A percentile compares a stretch with the other conserved stretches of the same genome.
Evolutionary conservation across 164 flowering plant genomes (phyloP).

Genomic region (Dillenia suffruticosa): DNA sequence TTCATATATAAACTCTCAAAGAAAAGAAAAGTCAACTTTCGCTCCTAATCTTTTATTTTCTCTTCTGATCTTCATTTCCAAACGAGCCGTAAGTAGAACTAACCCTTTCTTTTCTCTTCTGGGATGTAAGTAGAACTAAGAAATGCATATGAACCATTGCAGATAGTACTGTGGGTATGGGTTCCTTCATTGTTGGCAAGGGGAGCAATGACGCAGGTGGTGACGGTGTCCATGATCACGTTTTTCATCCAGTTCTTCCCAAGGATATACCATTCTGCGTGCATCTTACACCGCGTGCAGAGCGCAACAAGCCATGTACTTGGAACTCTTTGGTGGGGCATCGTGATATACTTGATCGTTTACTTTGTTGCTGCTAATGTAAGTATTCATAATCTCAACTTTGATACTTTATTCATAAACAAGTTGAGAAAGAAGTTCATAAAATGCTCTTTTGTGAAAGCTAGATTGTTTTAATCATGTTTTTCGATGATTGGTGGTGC

Average conservation of each 20-base stretch:
- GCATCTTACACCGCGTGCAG: constrained; percentile 76
- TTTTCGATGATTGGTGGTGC: too few species aligned
- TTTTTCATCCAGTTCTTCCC: constrained; percentile 85
- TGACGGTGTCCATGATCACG: constrained; percentile 68
- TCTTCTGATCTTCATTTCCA: too few species aligned
- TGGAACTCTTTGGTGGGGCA: constrained; percentile 96
- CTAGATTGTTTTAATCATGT: too few species aligned
- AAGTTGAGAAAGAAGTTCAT: too few species aligned
- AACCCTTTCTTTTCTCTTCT: too few species aligned
- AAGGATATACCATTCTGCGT: constrained; percentile 75
- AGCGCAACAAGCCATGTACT: constrained; percentile 77
- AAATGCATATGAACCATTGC: constrained; percentile 15
- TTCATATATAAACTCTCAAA: too few species aligned
- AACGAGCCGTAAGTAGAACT: too few species aligned
- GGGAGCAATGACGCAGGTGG: constrained; percentile 60
- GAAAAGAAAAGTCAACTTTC: too few species aligned
- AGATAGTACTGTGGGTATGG: constrained; percentile 78
- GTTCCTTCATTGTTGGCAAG: constrained; percentile 50
- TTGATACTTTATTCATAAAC: too few species aligned
- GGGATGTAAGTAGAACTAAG: too few species aligned
- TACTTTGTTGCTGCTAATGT: constrained; percentile 91
- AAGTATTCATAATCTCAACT: constrained; percentile 15
- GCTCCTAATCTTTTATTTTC: too few species aligned
- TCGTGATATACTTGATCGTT: constrained; percentile 83
- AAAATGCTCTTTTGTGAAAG: background rate